phyloP scores from a whole-genome alignment of 73 alveolate species.

The Effrenium voratum region DNA sequence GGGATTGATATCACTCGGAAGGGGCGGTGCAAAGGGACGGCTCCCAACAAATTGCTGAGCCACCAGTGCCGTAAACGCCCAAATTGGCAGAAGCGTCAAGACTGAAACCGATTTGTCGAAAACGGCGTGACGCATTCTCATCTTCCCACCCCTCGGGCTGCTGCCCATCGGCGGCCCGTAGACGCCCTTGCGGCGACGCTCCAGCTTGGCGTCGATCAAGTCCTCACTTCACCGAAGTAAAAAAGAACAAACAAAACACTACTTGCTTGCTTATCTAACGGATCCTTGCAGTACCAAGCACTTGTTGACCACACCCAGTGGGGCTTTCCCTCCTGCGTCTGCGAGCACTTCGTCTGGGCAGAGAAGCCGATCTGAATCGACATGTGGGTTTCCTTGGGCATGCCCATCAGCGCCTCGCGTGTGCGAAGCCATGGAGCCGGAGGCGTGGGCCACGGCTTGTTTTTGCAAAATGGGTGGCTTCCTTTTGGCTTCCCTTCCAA shows the following conservation, averaged over 20 bases:
- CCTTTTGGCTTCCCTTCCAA: too few species aligned
- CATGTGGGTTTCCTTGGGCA: conserved; percentile 98
- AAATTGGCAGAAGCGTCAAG: neutral
- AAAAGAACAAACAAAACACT: neutral
- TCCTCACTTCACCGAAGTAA: conserved; percentile 74
- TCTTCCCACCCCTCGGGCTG: conserved; percentile 96
- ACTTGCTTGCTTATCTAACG: neutral
- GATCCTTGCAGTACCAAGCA: neutral
- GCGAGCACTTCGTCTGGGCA: conserved; percentile 98
- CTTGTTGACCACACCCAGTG: neutral
- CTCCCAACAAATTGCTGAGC: too few species aligned
- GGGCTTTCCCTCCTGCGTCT: conserved; percentile 94
- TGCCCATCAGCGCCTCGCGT: conserved; percentile 50
- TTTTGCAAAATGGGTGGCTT: too few species aligned
- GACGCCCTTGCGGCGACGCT: conserved; percentile 95
- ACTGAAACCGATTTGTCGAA: neutral
- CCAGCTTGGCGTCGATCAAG: conserved; percentile 98
- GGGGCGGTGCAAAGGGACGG: too few species aligned
- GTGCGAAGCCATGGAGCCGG: too few species aligned
- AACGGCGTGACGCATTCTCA: neutral
- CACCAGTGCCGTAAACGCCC: too few species aligned
- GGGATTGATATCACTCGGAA: too few species aligned
- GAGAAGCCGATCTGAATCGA: conserved; percentile 99
- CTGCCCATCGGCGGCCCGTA: conserved; percentile 98
- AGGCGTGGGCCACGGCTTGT: too few species aligned